Percentiles rank a stretch among this genome's conserved stretches.
phyloP scores from a whole-genome alignment of 768 basidiomycete genomes.

The Leccinum uliginosum region DNA sequence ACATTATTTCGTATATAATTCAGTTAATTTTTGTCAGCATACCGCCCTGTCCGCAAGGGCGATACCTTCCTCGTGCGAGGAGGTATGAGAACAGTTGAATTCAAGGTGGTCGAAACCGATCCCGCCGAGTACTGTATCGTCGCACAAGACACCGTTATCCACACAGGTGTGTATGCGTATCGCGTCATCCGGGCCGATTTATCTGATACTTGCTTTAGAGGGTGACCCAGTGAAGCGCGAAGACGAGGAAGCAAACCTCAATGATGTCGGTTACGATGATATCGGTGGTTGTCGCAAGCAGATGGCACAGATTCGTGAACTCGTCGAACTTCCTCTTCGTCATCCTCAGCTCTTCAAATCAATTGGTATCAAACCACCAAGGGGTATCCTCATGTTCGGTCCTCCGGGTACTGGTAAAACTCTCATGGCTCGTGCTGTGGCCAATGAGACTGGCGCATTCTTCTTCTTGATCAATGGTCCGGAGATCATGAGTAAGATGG shows the following conservation, averaged over 20 bases:
- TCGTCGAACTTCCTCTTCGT: conserved; percentile 95
- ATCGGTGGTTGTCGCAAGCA: conserved; percentile 99
- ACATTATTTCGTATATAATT: background rate
- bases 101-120: conserved; percentile 98
- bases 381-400: conserved; percentile 98
- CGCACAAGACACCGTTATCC: conserved; percentile 97
- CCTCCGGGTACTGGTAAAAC: conserved; percentile 99
- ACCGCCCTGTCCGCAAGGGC: conserved; percentile 93
- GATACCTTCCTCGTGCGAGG: conserved; percentile 99
- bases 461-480: conserved; percentile 99
- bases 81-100: conserved; percentile 97
- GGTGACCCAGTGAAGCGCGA: conserved; percentile 99
- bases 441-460: conserved; percentile 99
- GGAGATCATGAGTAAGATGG: conserved; percentile 99
- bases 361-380: conserved; percentile 99
- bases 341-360: conserved; percentile 99
- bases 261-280: conserved; percentile 98
- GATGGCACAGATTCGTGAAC: conserved; percentile 99
- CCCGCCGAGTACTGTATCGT: conserved; percentile 98
- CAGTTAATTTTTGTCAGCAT: conserved; percentile 44
- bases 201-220: conserved; percentile 46
- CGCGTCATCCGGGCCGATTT: background rate
- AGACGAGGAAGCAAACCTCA: conserved; percentile 95
- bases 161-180: conserved; percentile 53
- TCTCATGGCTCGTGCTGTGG: conserved; percentile 98